A percentile compares a stretch with the other conserved stretches of the same genome.
Conservation (phyloP, 2,329 filamentous ascomycete species). For the Diaporthe amygdali region DNA sequence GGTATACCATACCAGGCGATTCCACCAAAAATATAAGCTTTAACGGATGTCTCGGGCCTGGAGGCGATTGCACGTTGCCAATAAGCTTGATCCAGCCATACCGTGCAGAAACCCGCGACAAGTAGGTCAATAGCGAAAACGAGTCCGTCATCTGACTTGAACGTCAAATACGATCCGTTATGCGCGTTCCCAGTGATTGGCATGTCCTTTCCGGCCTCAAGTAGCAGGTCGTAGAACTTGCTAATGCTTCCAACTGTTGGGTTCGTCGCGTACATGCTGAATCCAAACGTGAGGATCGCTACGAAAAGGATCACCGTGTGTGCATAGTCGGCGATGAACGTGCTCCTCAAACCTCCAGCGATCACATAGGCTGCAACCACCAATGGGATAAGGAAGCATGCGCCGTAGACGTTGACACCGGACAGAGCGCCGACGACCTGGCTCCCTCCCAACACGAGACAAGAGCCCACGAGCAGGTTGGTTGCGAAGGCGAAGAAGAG, state of each 20-base stretch:
- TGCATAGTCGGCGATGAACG: conserved; percentile 47
- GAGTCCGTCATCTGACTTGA: conserved; percentile 40
- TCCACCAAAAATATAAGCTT: conserved; percentile 47
- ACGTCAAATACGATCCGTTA: conserved; percentile 42
- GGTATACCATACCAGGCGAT: conserved; percentile 45
- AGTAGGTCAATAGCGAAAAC: conserved; percentile 44
- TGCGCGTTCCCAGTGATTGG: conserved; percentile 39
- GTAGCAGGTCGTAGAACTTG: conserved; percentile 43
- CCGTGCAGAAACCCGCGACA: conserved; percentile 40
- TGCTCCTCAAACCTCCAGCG: conserved; percentile 43
- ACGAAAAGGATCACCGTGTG: conserved; percentile 47
- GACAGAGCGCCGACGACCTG: conserved; percentile 44
- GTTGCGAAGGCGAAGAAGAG: conserved; percentile 45
- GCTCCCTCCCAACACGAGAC: conserved; percentile 43
- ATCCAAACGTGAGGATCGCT: conserved; percentile 44
- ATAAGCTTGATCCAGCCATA: conserved; percentile 48
- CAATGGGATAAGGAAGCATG: conserved; percentile 44
- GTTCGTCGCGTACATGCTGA: conserved; percentile 39
- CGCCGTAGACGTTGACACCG: conserved; percentile 47
- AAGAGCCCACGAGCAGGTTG: conserved; percentile 46
- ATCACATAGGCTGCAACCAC: conserved; percentile 46
- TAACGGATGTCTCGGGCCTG: conserved; percentile 44
- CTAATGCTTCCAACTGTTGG: conserved; percentile 36
- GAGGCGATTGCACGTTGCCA: conserved; percentile 51
- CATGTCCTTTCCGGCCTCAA: conserved; percentile 35